These are phyloP conservation scores for Ceratocystis harringtonii DNA, from an alignment of 2,329 filamentous ascomycete genomes.

Conservation along the genomic window DNA sequence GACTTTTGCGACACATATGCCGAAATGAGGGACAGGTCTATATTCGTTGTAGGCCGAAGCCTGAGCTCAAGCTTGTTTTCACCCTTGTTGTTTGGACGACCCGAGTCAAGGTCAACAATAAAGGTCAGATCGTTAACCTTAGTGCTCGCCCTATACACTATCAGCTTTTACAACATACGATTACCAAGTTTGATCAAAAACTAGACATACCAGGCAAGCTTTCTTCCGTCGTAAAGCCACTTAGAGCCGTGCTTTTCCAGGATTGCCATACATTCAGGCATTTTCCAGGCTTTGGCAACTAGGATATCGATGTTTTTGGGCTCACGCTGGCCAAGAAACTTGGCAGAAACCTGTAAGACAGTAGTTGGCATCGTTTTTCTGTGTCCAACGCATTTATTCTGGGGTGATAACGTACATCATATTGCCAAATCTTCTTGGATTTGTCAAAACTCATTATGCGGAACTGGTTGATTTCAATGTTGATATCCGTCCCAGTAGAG, in stretches of 20 bases:
- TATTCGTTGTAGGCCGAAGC: constrained; percentile 48
- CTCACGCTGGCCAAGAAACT: constrained; percentile 11
- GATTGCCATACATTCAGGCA: constrained; percentile 23
- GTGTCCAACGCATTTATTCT: not conserved
- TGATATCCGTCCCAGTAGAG: constrained; percentile 38
- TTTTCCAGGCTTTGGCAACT: constrained; percentile 58
- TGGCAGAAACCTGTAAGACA: constrained; percentile 11
- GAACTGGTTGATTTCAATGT: constrained; percentile 58
- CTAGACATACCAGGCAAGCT: constrained; percentile 59
- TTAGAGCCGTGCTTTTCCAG: constrained; percentile 32
- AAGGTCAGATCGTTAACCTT: constrained; percentile 34
- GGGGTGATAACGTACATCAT: constrained; percentile 49
- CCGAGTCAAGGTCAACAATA: constrained; percentile 54
- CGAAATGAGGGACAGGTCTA: constrained; percentile 52
- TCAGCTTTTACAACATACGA: not conserved
- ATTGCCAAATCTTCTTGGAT: constrained; percentile 56
- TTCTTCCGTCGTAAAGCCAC: constrained; percentile 71
- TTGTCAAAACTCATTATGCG: constrained; percentile 45
- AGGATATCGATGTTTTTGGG: constrained; percentile 32
- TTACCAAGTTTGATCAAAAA: not conserved
- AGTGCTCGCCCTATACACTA: constrained; percentile 24
- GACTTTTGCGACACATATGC: constrained; percentile 48
- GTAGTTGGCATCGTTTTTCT: not conserved
- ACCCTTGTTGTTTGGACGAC: constrained; percentile 18
- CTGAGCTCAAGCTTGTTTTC: constrained; percentile 43